Percentiles rank a stretch among this genome's conserved stretches.
phyloP scores from a whole-genome alignment of 148 eudicot species.

The Vaccinium myrtillus region DNA sequence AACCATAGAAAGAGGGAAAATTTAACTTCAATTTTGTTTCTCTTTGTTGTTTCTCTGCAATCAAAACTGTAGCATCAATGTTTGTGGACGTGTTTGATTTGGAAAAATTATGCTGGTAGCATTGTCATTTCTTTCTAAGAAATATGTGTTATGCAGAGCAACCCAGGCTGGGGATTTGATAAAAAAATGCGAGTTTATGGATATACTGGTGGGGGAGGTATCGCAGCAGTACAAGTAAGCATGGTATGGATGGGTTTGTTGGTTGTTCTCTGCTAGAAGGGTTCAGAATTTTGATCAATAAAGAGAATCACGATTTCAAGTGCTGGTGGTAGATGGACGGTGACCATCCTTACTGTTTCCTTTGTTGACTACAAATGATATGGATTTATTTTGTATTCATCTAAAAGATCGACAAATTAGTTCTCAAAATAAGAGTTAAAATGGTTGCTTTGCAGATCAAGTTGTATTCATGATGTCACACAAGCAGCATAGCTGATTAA shows the following conservation, averaged over 20 bases:
- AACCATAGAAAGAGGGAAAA: background rate
- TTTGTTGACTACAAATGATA: background rate
- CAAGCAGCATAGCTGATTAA: background rate
- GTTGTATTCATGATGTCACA: background rate
- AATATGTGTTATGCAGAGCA: conserved; percentile 62
- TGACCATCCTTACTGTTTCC: background rate
- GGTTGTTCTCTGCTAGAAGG: background rate
- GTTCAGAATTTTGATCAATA: background rate
- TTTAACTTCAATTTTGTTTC: background rate
- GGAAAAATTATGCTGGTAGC: background rate
- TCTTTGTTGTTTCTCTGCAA: background rate
- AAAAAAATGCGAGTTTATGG: conserved; percentile 85
- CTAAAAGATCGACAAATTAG: background rate
- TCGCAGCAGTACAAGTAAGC: conserved; percentile 64
- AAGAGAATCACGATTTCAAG: background rate
- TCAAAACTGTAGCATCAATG: background rate
- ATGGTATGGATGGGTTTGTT: conserved; percentile 9
- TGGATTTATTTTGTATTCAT: background rate
- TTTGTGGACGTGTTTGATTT: background rate
- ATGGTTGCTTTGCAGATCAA: background rate
- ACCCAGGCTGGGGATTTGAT: conserved; percentile 96
- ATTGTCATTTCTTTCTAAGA: background rate
- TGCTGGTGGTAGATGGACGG: background rate
- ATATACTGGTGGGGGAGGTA: conserved; percentile 62
- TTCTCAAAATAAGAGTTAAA: background rate